Base-by-base conservation (phyloP, 2,329 filamentous ascomycete species). In the Alternaria longipes region DNA sequence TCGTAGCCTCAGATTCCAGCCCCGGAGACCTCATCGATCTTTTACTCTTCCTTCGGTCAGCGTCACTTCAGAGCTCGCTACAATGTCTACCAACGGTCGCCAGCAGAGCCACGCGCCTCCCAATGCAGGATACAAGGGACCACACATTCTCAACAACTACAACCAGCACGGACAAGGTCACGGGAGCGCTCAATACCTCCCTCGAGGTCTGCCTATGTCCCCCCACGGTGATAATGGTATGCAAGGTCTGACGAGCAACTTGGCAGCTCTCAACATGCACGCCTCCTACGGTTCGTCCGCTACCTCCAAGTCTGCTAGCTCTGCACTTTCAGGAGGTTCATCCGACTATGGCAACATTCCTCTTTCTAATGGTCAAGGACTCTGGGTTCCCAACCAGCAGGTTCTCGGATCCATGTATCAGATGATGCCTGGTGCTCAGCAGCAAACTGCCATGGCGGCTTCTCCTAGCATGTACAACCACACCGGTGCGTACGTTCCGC, bases 401-500 rank as follows among this genome's bases (percentile, higher is more conserved):
- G 67, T 74, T 45, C 57, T 78, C n/a, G 66, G 67, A 40, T 66
- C 71, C 20, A 73, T 79, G 69, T 78, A 78, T 54, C 72, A 71
- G 52, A 73, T 79, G 53, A 71, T 79, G 63, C 68, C 74, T 26
- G 68, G 69, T 22, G 62, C 61, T 47, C 76, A 77, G 64, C 74
- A 76, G 45, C 76, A 75, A 53, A 45, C 64, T 24, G 71, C 66
- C 47, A 73, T 79, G 62, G 53, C 64, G 2, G 71, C 77, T 50
- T 76, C 78, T 22, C 68, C 81, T 8, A 77, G 74, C 70, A 81
- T 84, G 76, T 84, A 84, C 74, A 81, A 77, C 38, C 80, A 81
- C 34, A 76, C 78, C 26, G 76, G 76, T 49, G 75, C 80, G 28
- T 84, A 80, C 69, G 78, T 83, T 60, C 78, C 78, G 30, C 81